Evolutionary conservation across 495 filamentous ascomycete genomes (phyloP), one percentile per base, ranked within the genome.

Genomic region (Penicillium taxi): DNA sequence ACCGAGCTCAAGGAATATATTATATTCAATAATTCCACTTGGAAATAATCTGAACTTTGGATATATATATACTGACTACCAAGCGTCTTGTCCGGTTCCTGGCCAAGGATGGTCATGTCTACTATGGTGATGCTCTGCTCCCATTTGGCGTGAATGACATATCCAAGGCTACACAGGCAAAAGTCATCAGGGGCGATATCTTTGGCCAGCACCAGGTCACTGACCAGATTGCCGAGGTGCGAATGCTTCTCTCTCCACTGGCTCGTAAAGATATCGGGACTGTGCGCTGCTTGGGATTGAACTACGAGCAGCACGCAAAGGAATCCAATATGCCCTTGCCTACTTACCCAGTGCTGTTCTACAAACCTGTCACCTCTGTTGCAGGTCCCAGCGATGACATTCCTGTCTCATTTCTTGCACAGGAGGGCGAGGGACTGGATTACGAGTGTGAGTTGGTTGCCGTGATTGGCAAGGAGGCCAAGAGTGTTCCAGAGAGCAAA

Each of bases 401-500:
- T 35, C 81, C 80, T 7, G 63, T 87, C 11, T 66, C 75, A 20
- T 56, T 52, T 0, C 49, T 80, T 25, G 80, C 81, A 0, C 74
- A 76, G 53, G 63, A 72, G 35, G 57, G 61, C 21, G 70, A 67
- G 23, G 82, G 84, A 0, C 59, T 91, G 11, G 86, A 91, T 52
- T 93, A 89, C 47, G 86, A 93, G 55, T 86, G 81, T 55, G 86
- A 94, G 57, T 72, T 94, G 8, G 82, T 91, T 6, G 70, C 72
- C 18, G 56, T 91, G 2, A 90, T 91, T 44, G 84, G 84, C 11
- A 84, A 81, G 57, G 63, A 75, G 36, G 82, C 78, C 21, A 59
- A 57, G 18, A 73, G 90, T 47, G 76, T 91, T 5, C 50, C 78
- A 2, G 81, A 86, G 50, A 56, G 63, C 2, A 55, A 72, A 17